Evolutionary conservation across 805 yeast genomes (phyloP), one percentile per base, ranked within the genome.

Genomic region (Starmerella vitae): DNA sequence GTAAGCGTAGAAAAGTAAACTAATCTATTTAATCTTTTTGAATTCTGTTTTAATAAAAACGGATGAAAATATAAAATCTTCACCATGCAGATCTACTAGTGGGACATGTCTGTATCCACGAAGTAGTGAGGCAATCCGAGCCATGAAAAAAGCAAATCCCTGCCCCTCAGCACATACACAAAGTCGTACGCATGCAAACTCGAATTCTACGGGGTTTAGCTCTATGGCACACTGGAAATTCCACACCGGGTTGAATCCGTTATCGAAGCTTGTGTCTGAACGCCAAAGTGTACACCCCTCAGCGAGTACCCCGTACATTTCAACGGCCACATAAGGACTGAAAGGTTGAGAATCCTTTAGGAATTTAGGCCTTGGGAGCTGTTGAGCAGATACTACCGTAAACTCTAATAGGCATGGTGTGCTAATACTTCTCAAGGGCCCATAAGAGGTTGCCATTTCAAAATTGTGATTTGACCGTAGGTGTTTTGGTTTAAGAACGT

Each of bases 181-280:
- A 37, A 64, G 53, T 15, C 65, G 54, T 7, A 63, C 41, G 48
- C 62, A 63, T 3, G 54, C 53, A 30, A 62, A 61, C 18, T 52
- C 59, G 17, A 46, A 42, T 33, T 58, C 57, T 7, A 37, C 38
- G 4, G 45, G 46, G 34, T 41, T 38, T 5, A 69, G 58, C 2
- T 60, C 62, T 2, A 72, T 59, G 45, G 69, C 68, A 44, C 76
- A 67, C 4, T 53, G 56, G 36, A 69, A 66, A 45, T 77, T 72
- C 96, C 96, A 88, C 5, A 68, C 59, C 0, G 96, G 96, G 53
- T 81, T 84, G 60, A 82, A 83, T 0, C 96, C 96, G 58, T 86
- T 85, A 36, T 72, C 74, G 5, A 57, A 53, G 1, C 78, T 68
- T 1, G 49, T 41, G 2, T 54, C 42, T 0, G 72, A 61, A 26